These are phyloP conservation scores for Glaciozyma antarctica DNA, from an alignment of 768 basidiomycete genomes.

Conservation along the genomic window DNA sequence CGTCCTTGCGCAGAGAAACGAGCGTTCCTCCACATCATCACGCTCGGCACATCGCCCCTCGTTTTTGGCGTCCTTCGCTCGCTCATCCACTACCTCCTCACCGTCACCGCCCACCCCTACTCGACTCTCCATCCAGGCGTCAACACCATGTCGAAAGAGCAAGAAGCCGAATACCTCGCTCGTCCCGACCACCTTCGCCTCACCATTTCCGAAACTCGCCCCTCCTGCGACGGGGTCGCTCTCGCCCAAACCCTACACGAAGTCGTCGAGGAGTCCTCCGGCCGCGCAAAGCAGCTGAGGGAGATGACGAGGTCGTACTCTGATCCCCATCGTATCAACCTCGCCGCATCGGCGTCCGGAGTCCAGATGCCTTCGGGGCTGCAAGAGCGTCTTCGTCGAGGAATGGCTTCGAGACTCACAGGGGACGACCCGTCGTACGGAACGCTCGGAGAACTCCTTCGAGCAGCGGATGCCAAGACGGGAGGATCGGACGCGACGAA, in stretches of 20 bases:
- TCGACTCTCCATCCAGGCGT: background rate
- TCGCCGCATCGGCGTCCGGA: background rate
- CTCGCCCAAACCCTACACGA: background rate
- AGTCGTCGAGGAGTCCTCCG: background rate
- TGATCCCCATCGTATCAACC: background rate
- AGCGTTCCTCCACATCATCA: background rate
- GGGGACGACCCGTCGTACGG: background rate
- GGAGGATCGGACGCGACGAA: background rate
- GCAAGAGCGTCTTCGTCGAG: background rate
- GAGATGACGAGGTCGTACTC: background rate
- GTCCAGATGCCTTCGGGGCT: background rate
- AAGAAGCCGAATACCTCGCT: background rate
- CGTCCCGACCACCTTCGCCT: background rate
- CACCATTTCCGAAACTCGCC: background rate
- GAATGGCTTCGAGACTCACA: background rate
- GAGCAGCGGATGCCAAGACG: background rate
- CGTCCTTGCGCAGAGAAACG: background rate
- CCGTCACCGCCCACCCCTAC: background rate
- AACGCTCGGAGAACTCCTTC: background rate
- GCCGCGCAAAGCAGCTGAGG: background rate
- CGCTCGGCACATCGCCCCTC: background rate
- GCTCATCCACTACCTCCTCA: slow-evolving; percentile 4
- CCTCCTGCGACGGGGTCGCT: background rate
- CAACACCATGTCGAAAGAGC: background rate
- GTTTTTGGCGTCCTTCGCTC: background rate